Evolutionary conservation across 148 eudicot genomes (phyloP).

Genomic region (Cornus florida): DNA sequence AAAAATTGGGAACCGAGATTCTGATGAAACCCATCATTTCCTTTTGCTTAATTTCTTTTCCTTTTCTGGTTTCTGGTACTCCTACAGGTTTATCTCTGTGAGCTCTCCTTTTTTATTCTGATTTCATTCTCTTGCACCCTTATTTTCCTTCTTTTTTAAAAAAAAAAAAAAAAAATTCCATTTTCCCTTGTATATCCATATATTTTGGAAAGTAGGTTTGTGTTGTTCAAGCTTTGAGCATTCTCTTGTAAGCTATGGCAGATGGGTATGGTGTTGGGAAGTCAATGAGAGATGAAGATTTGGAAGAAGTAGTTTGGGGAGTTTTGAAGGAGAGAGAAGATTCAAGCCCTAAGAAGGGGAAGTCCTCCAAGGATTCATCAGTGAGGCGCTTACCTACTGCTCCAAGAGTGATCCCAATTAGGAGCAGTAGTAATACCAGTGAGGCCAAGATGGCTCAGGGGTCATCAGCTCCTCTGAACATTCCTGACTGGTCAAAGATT

Average conservation of each 20-base stretch:
- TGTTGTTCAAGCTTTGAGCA: not conserved
- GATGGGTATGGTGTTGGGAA: conserved; percentile 16
- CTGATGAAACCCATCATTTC: conserved; percentile 33
- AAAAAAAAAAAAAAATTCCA: not conserved
- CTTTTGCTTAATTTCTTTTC: conserved; percentile 27
- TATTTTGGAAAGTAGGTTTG: not conserved
- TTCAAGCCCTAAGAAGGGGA: conserved; percentile 18
- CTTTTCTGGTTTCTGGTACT: not conserved
- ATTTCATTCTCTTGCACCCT: conserved; percentile 18
- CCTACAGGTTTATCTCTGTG: not conserved
- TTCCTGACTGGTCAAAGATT: conserved; percentile 67
- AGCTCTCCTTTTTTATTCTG: conserved; percentile 8
- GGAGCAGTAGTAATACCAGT: not conserved
- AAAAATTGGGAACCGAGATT: conserved; percentile 14
- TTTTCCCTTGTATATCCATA: not conserved
- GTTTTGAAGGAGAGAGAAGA: conserved; percentile 31
- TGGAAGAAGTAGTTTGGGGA: conserved; percentile 59
- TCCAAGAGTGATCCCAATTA: conserved; percentile 53
- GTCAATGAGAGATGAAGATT: conserved; percentile 44
- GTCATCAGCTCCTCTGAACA: conserved; percentile 62
- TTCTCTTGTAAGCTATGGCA: conserved; percentile 20
- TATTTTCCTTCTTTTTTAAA: no score
- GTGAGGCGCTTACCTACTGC: conserved; percentile 16
- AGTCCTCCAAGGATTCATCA: conserved; percentile 21
- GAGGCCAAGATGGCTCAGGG: conserved; percentile 22